These are phyloP conservation scores for Tetradesmus lagerheimii DNA, from an alignment of 139 green algal species.

Conservation along the genomic window DNA sequence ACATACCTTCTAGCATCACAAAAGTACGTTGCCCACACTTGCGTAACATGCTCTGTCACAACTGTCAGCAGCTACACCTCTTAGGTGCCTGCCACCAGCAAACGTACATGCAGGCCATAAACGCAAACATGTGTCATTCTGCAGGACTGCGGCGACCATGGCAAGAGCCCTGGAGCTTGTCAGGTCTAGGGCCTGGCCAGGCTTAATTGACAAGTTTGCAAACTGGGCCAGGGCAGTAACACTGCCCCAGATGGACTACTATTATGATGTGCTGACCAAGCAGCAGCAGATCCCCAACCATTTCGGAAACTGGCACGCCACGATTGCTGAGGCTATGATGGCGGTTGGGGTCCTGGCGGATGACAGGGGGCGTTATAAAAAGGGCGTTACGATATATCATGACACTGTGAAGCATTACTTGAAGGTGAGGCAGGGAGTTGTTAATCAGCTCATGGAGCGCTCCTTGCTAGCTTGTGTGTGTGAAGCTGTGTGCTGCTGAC, in stretches of 20 bases:
- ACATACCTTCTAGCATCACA: too few relatives aligned
- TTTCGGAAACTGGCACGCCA: not conserved
- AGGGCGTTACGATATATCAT: not conserved
- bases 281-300: not conserved
- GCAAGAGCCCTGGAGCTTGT: not conserved
- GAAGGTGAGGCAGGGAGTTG: not conserved
- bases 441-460: too few relatives aligned
- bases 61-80: too few relatives aligned
- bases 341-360: not conserved
- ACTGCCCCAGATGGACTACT: not conserved
- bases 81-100: too few relatives aligned
- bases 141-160: not conserved
- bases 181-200: not conserved
- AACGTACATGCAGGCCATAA: too few relatives aligned
- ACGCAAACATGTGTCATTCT: too few relatives aligned
- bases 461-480: too few relatives aligned
- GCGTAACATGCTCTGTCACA: too few relatives aligned
- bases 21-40: too few relatives aligned
- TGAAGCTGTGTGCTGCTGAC: too few relatives aligned
- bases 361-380: not conserved
- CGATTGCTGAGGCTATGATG: not conserved
- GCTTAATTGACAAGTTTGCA: not conserved
- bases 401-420: not conserved
- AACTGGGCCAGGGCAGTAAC: not conserved
- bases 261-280: not conserved